Evolutionary conservation across 305 asterid species (phyloP).

Genomic region (Plantago lanceolata): DNA sequence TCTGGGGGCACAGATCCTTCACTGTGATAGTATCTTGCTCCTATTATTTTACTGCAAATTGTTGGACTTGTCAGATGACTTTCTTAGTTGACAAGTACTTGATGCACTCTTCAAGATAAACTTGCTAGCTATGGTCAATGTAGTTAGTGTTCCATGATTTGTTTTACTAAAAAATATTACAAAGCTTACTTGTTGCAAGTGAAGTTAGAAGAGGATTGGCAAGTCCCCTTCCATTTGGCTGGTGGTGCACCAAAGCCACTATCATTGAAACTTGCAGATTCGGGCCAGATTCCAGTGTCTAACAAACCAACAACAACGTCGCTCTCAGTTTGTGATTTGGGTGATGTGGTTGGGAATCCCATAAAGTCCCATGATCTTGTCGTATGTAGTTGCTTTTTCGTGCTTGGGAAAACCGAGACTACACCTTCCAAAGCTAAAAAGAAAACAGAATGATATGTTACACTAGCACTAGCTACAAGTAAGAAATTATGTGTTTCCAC

Average conservation of each 20-base stretch:
- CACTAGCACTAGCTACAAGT: background rate
- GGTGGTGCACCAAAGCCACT: conserved; percentile 47
- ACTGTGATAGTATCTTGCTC: conserved; percentile 55
- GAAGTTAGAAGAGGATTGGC: conserved; percentile 56
- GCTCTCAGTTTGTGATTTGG: conserved; percentile 40
- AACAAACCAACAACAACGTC: conserved; percentile 55
- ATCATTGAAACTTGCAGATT: conserved; percentile 53
- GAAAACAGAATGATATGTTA: background rate
- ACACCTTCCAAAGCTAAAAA: conserved; percentile 49
- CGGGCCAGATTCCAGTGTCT: conserved; percentile 83
- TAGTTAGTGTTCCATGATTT: too few species aligned
- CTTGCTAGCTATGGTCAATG: too few species aligned
- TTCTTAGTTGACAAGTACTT: background rate
- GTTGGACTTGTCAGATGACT: background rate
- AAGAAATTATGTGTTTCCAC: background rate
- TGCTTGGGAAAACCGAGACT: conserved; percentile 63
- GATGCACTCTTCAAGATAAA: too few species aligned
- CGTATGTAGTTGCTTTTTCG: conserved; percentile 51
- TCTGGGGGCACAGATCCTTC: conserved; percentile 22
- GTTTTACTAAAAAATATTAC: too few species aligned
- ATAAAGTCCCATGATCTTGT: conserved; percentile 81
- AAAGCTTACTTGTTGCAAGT: conserved; percentile 63
- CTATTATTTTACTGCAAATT: conserved; percentile 56
- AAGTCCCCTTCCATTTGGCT: conserved; percentile 60
- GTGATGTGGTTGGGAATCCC: conserved; percentile 41